phyloP scores from a whole-genome alignment of 768 basidiomycete genomes.

The Kwoniella sp. region DNA sequence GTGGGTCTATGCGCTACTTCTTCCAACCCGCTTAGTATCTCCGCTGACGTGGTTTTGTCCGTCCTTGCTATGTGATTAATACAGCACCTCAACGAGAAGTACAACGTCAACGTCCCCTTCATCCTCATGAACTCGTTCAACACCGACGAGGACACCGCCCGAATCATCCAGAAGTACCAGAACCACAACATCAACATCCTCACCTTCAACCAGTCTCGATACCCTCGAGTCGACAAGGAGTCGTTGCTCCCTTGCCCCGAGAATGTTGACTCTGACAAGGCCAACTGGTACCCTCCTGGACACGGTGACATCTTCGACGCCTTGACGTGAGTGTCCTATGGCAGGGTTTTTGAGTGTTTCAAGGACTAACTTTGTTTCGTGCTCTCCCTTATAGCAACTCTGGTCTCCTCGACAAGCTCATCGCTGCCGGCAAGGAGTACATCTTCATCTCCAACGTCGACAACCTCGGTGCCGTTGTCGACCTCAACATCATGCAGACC shows the following conservation, averaged over 20 bases:
- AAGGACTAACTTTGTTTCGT: not conserved
- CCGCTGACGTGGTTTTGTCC: not conserved
- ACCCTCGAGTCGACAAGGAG: constrained; percentile 90
- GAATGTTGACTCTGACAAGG: constrained; percentile 78
- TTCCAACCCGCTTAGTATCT: not conserved
- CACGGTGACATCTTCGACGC: constrained; percentile 97
- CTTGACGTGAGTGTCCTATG: constrained; percentile 58
- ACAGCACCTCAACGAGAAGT: constrained; percentile 78
- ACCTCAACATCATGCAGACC: constrained; percentile 75
- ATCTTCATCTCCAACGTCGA: constrained; percentile 97
- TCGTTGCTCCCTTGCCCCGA: constrained; percentile 80
- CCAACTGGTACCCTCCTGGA: constrained; percentile 93
- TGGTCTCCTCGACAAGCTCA: constrained; percentile 84
- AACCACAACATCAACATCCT: constrained; percentile 92
- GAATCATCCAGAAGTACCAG: constrained; percentile 93
- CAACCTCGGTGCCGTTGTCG: constrained; percentile 89
- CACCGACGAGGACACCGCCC: constrained; percentile 92
- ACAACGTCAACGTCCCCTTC: constrained; percentile 88
- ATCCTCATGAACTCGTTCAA: constrained; percentile 99
- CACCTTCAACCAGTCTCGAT: constrained; percentile 87
- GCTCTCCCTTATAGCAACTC: constrained; percentile 63
- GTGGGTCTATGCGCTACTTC: constrained; percentile 42
- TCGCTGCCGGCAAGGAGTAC: constrained; percentile 92
- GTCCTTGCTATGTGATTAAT: not conserved
- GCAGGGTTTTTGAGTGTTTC: not conserved